A percentile compares a stretch with the other conserved stretches of the same genome.
These are phyloP conservation scores for Chenopodium formosanum DNA, from an alignment of 148 eudicot species.

Conservation along the genomic window DNA sequence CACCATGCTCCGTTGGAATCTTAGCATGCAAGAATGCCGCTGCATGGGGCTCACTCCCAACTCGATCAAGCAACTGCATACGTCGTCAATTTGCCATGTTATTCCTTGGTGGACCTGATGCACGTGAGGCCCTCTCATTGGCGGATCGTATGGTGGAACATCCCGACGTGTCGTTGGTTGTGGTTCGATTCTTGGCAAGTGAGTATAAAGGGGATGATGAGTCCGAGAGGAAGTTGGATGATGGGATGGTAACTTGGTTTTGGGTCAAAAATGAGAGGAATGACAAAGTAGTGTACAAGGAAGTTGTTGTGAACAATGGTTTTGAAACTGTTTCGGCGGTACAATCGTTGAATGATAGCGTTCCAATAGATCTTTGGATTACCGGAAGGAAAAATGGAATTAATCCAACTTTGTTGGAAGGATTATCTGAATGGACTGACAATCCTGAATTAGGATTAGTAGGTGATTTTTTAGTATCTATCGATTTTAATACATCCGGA, in stretches of 20 bases:
- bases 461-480: constrained; percentile 65
- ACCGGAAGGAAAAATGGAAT: constrained; percentile 68
- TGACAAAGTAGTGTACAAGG: constrained; percentile 53
- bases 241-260: constrained; percentile 78
- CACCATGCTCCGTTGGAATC: constrained; percentile 86
- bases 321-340: constrained; percentile 62
- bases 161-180: constrained; percentile 42
- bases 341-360: constrained; percentile 41
- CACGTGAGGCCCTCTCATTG: constrained; percentile 64
- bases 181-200: constrained; percentile 54
- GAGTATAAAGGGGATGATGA: constrained; percentile 45
- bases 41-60: neutral
- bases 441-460: constrained; percentile 63
- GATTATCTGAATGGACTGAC: constrained; percentile 63
- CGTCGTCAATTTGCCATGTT: constrained; percentile 53
- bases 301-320: constrained; percentile 69
- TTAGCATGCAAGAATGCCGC: constrained; percentile 45
- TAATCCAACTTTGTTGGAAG: constrained; percentile 51
- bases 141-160: constrained; percentile 64
- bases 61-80: neutral
- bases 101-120: constrained; percentile 80
- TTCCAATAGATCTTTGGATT: constrained; percentile 63
- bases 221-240: constrained; percentile 78
- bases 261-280: constrained; percentile 88
- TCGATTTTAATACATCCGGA: constrained; percentile 44